Evolutionary conservation across 208 protist genomes (phyloP).

Genomic region (Acanthamoeba lenticulata): DNA sequence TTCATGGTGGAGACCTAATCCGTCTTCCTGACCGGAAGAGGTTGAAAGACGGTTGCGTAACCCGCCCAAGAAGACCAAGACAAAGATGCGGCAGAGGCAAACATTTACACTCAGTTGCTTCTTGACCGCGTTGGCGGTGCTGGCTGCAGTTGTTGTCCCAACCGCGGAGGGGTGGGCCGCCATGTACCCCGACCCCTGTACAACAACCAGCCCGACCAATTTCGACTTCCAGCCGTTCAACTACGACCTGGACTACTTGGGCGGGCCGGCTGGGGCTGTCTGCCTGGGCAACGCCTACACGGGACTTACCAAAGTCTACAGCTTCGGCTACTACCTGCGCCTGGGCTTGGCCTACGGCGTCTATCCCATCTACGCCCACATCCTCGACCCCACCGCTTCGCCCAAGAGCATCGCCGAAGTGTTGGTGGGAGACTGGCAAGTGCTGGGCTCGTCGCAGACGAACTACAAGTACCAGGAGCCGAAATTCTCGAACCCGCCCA

Average conservation of each 20-base stretch:
- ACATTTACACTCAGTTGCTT: too few species aligned
- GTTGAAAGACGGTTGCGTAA: too few species aligned
- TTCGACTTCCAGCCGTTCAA: background rate
- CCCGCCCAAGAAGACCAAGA: too few species aligned
- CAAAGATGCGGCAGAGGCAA: too few species aligned
- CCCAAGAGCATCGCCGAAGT: background rate
- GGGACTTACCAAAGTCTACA: background rate
- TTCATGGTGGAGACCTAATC: too few species aligned
- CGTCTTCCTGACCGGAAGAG: too few species aligned
- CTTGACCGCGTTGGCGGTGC: background rate
- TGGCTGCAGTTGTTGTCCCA: background rate
- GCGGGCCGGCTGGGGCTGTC: background rate
- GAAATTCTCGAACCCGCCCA: background rate
- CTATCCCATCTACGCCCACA: background rate
- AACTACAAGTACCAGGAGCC: background rate
- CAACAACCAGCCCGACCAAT: background rate
- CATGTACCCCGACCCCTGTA: background rate
- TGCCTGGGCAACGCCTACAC: background rate
- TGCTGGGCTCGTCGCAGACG: background rate
- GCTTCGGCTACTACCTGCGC: background rate
- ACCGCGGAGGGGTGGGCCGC: background rate
- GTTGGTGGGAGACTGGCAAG: background rate
- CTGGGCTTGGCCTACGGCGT: background rate
- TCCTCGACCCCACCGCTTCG: background rate
- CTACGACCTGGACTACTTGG: background rate